Base-by-base conservation (phyloP, 192 early-diverging fungal genomes). In the Neocallimastix lanati region DNA sequence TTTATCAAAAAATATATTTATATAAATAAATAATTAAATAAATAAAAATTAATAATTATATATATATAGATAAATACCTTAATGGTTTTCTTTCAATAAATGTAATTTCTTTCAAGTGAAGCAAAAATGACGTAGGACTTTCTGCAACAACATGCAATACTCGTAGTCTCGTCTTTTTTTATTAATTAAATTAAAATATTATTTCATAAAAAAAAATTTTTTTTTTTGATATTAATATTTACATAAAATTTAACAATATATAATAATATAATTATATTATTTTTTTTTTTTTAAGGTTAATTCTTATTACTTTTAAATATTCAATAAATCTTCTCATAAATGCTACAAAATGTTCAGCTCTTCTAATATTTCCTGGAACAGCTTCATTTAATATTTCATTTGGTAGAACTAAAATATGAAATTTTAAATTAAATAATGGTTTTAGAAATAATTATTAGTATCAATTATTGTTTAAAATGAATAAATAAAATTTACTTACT, bases 61-160 rank as follows among this genome's bases (percentile, higher is more conserved):
- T 50, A 30, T 40, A 67, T 77, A 29, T 84, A 33, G 0, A 35
- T 78, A 81, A 28, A 30, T 79, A 90, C 84, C 94, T 92, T 79
- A 99, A 84, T 6, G 98, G 96, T 83, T 97, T 98, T 80, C 88
- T 86, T 38, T 99, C 98, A 80, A 98, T 98, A 79, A 87, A 95
- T 0, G 97, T 97, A n/a, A 97, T 91, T 81, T 98, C 96, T 58
- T 92, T 93, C 13, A 97, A 86, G 84, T 98, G 95, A 81, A 93
- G 91, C 33, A 99, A 82, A 80, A 99, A 99, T 12, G 96, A 96
- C 15, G 89, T 87, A 21, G 98, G 96, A 30, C 92, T 95, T 83
- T 98, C 98, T 25, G 97, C 97, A 9, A 98, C 94, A 25, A 98
- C 98, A 81, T 99, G 96, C 89, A 96, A 90, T 13, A 98, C 95